Evolutionary conservation across 1,284 basidiomycete genomes (phyloP), one percentile per base, ranked within the genome.

Genomic region (Volvariella surrecta): DNA sequence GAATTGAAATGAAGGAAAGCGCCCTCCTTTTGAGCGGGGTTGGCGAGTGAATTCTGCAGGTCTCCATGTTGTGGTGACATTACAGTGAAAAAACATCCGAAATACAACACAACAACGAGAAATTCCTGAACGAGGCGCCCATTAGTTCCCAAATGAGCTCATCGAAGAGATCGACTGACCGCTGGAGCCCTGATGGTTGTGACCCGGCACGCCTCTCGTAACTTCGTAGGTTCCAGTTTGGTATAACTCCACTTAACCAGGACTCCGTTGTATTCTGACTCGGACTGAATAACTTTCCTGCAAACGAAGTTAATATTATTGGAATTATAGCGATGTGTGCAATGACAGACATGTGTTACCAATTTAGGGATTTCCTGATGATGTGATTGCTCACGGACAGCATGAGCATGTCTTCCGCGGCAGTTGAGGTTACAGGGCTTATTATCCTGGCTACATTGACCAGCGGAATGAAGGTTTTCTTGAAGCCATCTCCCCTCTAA

Each of bases 371-470:
- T 53, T 88, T 88, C 53, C n/a, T 28, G 75, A 86, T 47, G 82
- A 87, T 51, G 65, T 88, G 37, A 71, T 83, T 8, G 54, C 65
- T 0, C 70, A 88, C 2, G 88, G 84, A 85, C 52, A 76, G 51
- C 70, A 80, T 44, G 76, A 89, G 54, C 73, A 1, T 91, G 88
- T 88, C 64, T 90, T 35, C 71, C 77, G 62, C 70, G 4, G 73
- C 77, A 4, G 75, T 79, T 1, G 57, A 73, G 43, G 63, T 73
- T 40, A 83, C 84, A 0, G 71, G 39, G 64, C 76, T 1, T 85
- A 90, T 58, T 89, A 89, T 53, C 74, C 78, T 7, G 86, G 72
- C 9, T 90, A 87, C 57, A 80, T 79, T 63, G 82, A 88, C 15
- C 70, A 71, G 49, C 75, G 84, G 16, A 53, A 59, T 4, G 78